phyloP scores from a whole-genome alignment of 768 basidiomycete species.

The Saitozyma sp. region DNA sequence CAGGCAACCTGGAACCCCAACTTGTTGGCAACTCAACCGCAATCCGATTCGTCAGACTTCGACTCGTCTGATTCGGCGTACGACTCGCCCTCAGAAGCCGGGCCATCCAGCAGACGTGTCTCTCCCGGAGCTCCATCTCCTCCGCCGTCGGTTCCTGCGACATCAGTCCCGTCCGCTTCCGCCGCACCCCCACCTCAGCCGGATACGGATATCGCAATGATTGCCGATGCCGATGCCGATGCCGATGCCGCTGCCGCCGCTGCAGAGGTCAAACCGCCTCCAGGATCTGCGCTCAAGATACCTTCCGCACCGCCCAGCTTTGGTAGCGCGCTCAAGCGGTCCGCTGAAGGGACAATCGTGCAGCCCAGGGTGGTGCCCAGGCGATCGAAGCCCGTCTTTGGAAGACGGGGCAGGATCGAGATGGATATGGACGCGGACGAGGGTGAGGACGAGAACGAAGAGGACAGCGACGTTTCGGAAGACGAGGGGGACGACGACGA shows the following conservation, averaged over 20 bases:
- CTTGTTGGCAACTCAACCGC: slow-evolving; percentile 30
- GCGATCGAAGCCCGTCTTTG: slow-evolving; percentile 22
- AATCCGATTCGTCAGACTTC: slow-evolving; percentile 32
- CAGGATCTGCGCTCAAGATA: background rate
- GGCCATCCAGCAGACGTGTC: slow-evolving; percentile 2
- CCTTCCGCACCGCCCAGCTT: background rate
- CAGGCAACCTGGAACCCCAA: slow-evolving; percentile 36
- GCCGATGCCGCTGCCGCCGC: background rate
- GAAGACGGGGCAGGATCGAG: slow-evolving; percentile 28
- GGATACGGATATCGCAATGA: too few species aligned
- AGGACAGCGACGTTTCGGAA: slow-evolving; percentile 33
- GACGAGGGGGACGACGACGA: slow-evolving; percentile 21
- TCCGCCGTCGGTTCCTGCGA: background rate
- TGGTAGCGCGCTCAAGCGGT: slow-evolving; percentile 59
- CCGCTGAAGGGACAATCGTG: slow-evolving; percentile 63
- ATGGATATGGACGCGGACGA: slow-evolving; percentile 26
- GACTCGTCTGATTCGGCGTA: slow-evolving; percentile 43
- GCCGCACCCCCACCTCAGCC: too few species aligned
- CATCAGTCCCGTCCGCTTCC: background rate
- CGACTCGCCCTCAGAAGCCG: slow-evolving; percentile 15
- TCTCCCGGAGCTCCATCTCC: slow-evolving; percentile 1
- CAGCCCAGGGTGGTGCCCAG: slow-evolving; percentile 56
- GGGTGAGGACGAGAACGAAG: slow-evolving; percentile 15
- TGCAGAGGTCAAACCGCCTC: background rate
- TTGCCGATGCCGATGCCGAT: background rate